Base-by-base conservation (phyloP, 352 stramenopile species). In the Globisporangium heterothallicum region DNA sequence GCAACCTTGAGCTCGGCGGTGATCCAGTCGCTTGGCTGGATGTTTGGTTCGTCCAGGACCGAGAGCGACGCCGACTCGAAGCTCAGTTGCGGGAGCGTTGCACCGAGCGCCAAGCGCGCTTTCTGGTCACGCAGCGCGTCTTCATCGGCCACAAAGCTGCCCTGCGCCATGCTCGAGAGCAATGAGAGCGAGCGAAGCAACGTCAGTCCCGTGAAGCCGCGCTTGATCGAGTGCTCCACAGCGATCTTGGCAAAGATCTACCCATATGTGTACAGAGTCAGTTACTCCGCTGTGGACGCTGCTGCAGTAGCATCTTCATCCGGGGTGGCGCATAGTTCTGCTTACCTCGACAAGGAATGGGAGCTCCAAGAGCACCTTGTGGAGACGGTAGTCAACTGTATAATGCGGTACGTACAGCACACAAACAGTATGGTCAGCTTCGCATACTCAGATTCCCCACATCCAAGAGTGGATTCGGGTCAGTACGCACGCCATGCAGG, bases 21-120 rank as follows among this genome's bases (percentile, higher is more conserved):
- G 47, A 93, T 59, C 75, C 74, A 93, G 58, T 93, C 83, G 45
- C 76, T 70, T 29, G 83, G 72, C 35, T 86, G 81, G 42, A 89
- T 68, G 53, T 78, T 87, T 2, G 55, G 41, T 57, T 93, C 80
- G 43, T 91, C 80, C 16, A 84, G 58, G 12, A 91, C 79, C 19
- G 54, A 49, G 32, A 90, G 50, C 41, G 72, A 76, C 34, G 71
- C 67, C 8, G 68, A 25, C 1, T 38, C 27, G 5, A 85, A 52
- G 26, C 53, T 40, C 9, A 77, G 56, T 18, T 68, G 58, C 16
- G 76, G 76, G 4, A 87, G 57, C 36, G 64, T 52, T 2, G 52
- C 52, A 16, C 54, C 64, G n/a, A 49, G 38, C 10, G 45, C 53
- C 54, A 76, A 42, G 0, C 83, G 76, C 16, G 69, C 61, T 12